Base-by-base conservation (phyloP, 768 basidiomycete genomes). In the Auricularia auricula-judae region DNA sequence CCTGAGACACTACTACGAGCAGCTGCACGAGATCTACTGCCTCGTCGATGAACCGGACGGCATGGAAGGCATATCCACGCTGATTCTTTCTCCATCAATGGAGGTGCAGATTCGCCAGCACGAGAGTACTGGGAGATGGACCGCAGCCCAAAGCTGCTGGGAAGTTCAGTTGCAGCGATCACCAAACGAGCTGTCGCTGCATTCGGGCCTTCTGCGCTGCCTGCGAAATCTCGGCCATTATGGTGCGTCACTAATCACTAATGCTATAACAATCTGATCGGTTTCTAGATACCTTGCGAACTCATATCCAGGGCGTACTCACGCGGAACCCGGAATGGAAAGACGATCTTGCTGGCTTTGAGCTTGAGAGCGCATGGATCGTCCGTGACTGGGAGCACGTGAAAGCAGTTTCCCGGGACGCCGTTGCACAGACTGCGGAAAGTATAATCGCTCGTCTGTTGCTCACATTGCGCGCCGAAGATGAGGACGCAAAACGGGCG, bases 131-230 rank as follows among this genome's bases (percentile, higher is more conserved):
- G 97, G 97, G 0, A 82, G 87, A 53, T 99, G 97, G 97, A 98
- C 97, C 2, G 89, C 94, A 8, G 96, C 97, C 7, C 97, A 98
- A 74, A 98, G 96, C 71, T 99, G 97, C 70, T 99, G 97, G 97
- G 97, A 99, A 74, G 87, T 98, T 12, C 83, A 88, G 60, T 80
- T 99, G 16, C 96, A 98, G 71, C 86, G 91, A 65, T 85, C 86
- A 23, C 95, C 96, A 0, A 86, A 96, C 70, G 93, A 96, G 68
- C 80, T 96, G 3, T 84, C 89, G 29, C 89, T 87, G 66, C 96
- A 99, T 73, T 75, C 95, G 16, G 97, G 97, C 14, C 81, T 99
- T 10, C 74, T 98, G 67, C 84, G 92, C 60, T 98, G 96, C 72
- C 80, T 98, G 64, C 82, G 93, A 23, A 97, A 98, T 72, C 80